Conservation (phyloP, 495 filamentous ascomycete genomes). For the Hypoxylon cercidicola region DNA sequence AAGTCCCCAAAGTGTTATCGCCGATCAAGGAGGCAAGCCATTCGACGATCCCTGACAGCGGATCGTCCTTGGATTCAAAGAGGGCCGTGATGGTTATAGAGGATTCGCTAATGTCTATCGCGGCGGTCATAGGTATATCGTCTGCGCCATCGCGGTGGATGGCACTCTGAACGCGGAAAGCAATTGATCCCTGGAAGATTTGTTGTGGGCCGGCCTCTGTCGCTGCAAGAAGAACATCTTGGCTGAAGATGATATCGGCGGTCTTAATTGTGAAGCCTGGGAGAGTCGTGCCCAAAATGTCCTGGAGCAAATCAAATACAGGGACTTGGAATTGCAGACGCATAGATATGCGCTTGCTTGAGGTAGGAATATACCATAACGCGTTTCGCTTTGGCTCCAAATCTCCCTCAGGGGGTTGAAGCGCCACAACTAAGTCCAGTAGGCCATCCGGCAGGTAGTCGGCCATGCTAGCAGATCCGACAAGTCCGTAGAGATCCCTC, state of each 20-base stretch:
- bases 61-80: constrained; percentile 1
- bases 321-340: constrained; percentile 1
- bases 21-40: constrained; percentile 1
- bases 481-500: constrained; percentile 2
- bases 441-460: constrained; percentile 1
- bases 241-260: not conserved
- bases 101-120: constrained; percentile 1
- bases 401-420: constrained; percentile 1
- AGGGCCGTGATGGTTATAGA: constrained; percentile 1
- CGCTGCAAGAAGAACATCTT: constrained; percentile 2
- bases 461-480: constrained; percentile 1
- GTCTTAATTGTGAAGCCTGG: constrained; percentile 1
- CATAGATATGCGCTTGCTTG: constrained; percentile 1
- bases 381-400: constrained; percentile 1
- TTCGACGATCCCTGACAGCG: constrained; percentile 1
- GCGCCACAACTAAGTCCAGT: constrained; percentile 1
- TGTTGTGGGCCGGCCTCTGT: constrained; percentile 1
- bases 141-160: constrained; percentile 1
- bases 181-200: constrained; percentile 1
- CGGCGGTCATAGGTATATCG: constrained; percentile 1
- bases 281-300: constrained; percentile 2
- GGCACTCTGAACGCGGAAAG: constrained; percentile 1
- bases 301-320: not conserved
- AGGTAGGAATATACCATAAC: constrained; percentile 1
- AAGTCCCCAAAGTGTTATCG: constrained; percentile 2